phyloP scores from a whole-genome alignment of 164 flowering plant genomes.

The Paratinospora sagittata region DNA sequence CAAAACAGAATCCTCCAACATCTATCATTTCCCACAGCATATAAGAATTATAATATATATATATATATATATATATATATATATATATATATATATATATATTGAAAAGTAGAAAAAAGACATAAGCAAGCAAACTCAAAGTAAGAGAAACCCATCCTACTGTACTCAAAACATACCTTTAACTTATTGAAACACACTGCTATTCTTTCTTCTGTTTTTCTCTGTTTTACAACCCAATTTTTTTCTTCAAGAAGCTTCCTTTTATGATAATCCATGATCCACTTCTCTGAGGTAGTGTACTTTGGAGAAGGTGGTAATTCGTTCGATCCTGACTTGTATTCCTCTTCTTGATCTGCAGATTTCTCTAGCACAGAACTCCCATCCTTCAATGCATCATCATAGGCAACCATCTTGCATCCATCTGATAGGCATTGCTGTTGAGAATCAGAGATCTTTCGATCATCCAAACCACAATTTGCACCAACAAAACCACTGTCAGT shows the following conservation, averaged over 20 bases:
- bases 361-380: conserved; percentile 18
- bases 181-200: conserved; percentile 43
- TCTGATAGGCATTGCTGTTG: conserved; percentile 23
- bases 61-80: too few relatives aligned
- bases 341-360: conserved; percentile 37
- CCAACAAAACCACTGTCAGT: conserved; percentile 5
- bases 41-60: background rate
- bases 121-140: background rate
- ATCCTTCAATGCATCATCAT: conserved; percentile 9
- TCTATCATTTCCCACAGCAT: background rate
- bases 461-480: conserved; percentile 16
- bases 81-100: too few relatives aligned
- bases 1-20: background rate
- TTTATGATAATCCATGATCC: conserved; percentile 75
- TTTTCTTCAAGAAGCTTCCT: conserved; percentile 47
- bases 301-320: conserved; percentile 52
- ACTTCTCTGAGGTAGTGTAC: conserved; percentile 75
- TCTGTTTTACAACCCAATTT: conserved; percentile 62
- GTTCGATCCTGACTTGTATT: conserved; percentile 25
- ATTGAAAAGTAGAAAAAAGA: background rate
- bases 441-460: conserved; percentile 21
- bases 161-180: conserved; percentile 47
- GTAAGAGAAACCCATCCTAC: background rate
- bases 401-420: conserved; percentile 23
- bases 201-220: conserved; percentile 60